A percentile compares a stretch with the other conserved stretches of the same genome.
Evolutionary conservation across 805 yeast genomes (phyloP).

Genomic region (Candida awuae): DNA sequence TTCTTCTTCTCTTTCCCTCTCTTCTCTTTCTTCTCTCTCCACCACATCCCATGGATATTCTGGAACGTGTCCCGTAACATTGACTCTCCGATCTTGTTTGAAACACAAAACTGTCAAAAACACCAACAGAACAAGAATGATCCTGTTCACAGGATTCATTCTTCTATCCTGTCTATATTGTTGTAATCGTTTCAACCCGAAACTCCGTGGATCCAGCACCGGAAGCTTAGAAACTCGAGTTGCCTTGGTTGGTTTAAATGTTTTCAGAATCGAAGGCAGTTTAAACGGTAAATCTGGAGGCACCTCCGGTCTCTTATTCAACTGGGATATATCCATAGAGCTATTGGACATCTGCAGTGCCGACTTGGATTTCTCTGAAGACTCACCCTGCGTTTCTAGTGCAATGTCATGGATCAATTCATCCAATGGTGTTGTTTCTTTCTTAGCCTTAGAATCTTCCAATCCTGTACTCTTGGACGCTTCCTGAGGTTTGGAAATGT

Average conservation of each 20-base stretch:
- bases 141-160: constrained; percentile 52
- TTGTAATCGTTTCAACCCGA: constrained; percentile 35
- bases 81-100: constrained; percentile 41
- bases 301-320: constrained; percentile 10
- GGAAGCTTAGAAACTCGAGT: constrained; percentile 30
- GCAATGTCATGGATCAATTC: constrained; percentile 12
- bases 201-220: constrained; percentile 28
- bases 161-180: constrained; percentile 40
- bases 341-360: constrained; percentile 11
- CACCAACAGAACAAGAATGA: constrained; percentile 41
- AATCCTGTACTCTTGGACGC: neutral
- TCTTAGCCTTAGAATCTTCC: neutral
- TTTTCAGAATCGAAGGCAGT: constrained; percentile 30
- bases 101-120: constrained; percentile 44
- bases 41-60: constrained; percentile 24
- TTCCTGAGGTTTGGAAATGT: neutral
- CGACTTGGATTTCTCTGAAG: constrained; percentile 6
- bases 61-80: constrained; percentile 25
- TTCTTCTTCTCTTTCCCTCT: constrained; percentile 3
- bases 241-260: constrained; percentile 24
- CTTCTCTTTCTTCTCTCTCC: constrained; percentile 14
- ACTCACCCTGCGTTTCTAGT: constrained; percentile 1
- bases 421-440: constrained; percentile 5
- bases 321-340: constrained; percentile 9
- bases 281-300: constrained; percentile 59